Conservation (phyloP, 1,139 yeast species). For the Trichomonascaceae sp. region DNA sequence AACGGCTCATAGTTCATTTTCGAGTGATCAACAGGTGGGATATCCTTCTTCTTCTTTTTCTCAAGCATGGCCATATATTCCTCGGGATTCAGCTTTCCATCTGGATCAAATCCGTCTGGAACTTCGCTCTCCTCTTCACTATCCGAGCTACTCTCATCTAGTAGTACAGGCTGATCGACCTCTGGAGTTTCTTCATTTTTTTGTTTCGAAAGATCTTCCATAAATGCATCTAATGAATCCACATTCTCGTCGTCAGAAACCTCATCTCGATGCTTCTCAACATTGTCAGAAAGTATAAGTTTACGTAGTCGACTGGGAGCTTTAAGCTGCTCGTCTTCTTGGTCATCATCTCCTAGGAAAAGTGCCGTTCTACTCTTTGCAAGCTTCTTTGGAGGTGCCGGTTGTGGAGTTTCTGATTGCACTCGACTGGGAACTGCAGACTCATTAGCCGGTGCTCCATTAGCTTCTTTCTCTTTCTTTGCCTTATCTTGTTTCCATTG, state of each 20-base stretch:
- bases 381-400: background rate
- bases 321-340: slow-evolving; percentile 8
- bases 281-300: slow-evolving; percentile 6
- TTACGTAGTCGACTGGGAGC: slow-evolving; percentile 3
- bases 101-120: slow-evolving; percentile 21
- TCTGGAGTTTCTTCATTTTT: slow-evolving; percentile 9
- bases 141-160: slow-evolving; percentile 24
- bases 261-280: slow-evolving; percentile 3
- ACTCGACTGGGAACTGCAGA: slow-evolving; percentile 7
- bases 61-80: slow-evolving; percentile 31
- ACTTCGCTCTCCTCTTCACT: slow-evolving; percentile 26
- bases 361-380: slow-evolving; percentile 8
- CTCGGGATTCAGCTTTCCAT: slow-evolving; percentile 20
- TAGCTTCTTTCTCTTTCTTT: background rate
- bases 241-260: background rate
- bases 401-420: slow-evolving; percentile 4
- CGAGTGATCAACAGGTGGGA: slow-evolving; percentile 43
- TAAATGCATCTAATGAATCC: slow-evolving; percentile 38
- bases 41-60: slow-evolving; percentile 39
- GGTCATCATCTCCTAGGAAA: slow-evolving; percentile 15
- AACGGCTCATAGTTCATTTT: slow-evolving; percentile 48
- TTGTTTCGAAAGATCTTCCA: slow-evolving; percentile 24
- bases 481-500: slow-evolving; percentile 30
- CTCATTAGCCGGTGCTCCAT: no score
- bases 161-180: slow-evolving; percentile 16